A percentile compares a stretch with the other conserved stretches of the same genome.
These are phyloP conservation scores for Talaromyces stipitatus DNA, from an alignment of 495 filamentous ascomycete genomes.

Conservation along the genomic window DNA sequence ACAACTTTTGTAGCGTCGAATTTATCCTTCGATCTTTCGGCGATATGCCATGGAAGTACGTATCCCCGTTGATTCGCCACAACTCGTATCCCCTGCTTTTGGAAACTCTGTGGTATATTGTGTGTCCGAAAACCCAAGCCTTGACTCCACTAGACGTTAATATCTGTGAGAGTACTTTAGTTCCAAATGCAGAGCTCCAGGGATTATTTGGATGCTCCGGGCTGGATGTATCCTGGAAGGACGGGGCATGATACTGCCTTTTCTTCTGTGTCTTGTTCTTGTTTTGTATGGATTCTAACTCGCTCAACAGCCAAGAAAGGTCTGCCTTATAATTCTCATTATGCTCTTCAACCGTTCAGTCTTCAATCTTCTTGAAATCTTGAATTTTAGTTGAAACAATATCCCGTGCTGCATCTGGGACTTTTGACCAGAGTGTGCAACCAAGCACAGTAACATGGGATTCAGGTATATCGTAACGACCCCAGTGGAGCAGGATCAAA, in stretches of 20 bases:
- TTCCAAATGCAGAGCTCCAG: slow-evolving; percentile 41
- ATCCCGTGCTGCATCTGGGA: slow-evolving; percentile 27
- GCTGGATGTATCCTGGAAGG: slow-evolving; percentile 27
- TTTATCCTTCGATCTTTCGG: slow-evolving; percentile 7
- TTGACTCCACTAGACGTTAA: slow-evolving; percentile 19
- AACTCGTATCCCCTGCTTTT: slow-evolving; percentile 25
- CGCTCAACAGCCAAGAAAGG: slow-evolving; percentile 32
- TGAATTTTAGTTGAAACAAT: slow-evolving; percentile 32
- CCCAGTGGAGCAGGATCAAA: slow-evolving; percentile 39
- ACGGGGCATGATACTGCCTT: slow-evolving; percentile 43
- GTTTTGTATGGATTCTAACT: slow-evolving; percentile 24
- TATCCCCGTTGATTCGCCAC: slow-evolving; percentile 50
- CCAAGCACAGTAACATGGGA: slow-evolving; percentile 42
- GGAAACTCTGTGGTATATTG: slow-evolving; percentile 41
- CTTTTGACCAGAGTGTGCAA: slow-evolving; percentile 48
- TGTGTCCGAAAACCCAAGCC: slow-evolving; percentile 48
- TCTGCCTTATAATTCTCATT: slow-evolving; percentile 36
- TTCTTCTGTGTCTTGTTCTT: slow-evolving; percentile 10
- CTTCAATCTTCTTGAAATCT: slow-evolving; percentile 43
- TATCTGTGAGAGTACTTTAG: slow-evolving; percentile 33
- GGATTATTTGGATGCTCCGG: slow-evolving; percentile 35
- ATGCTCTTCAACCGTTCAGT: slow-evolving; percentile 42
- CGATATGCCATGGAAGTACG: slow-evolving; percentile 21
- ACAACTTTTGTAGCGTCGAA: slow-evolving; percentile 19
- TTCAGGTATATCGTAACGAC: slow-evolving; percentile 30